These are phyloP conservation scores for Glebionis coronaria DNA, from an alignment of 129 eudicot genomes.

Conservation along the genomic window DNA sequence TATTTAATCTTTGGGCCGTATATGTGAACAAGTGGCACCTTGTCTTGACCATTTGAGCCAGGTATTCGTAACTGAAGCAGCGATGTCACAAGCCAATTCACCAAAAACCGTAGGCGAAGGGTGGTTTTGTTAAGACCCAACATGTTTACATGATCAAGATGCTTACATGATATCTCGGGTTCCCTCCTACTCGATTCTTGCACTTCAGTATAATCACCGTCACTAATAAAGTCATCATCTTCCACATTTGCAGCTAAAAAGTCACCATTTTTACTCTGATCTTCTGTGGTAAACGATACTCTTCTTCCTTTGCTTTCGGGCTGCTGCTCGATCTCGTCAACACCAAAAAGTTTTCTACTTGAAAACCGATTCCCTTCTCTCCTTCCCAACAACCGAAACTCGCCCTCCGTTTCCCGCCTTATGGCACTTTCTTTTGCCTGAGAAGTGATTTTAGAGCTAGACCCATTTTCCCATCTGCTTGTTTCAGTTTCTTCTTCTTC, in stretches of 20 bases:
- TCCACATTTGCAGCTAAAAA: slow-evolving; percentile 44
- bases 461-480: slow-evolving; percentile 49
- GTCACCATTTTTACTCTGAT: slow-evolving; percentile 53
- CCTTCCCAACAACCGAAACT: slow-evolving; percentile 84
- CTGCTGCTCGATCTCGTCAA: slow-evolving; percentile 56
- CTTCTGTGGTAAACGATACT: slow-evolving; percentile 79
- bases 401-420: slow-evolving; percentile 98
- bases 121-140: slow-evolving; percentile 95
- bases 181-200: slow-evolving; percentile 80
- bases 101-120: slow-evolving; percentile 74
- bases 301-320: slow-evolving; percentile 66
- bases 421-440: slow-evolving; percentile 87
- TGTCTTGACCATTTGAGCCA: slow-evolving; percentile 45
- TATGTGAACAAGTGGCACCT: slow-evolving; percentile 67
- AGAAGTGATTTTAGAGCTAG: slow-evolving; percentile 37
- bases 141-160: slow-evolving; percentile 92
- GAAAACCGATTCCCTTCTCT: slow-evolving; percentile 75
- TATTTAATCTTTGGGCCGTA: slow-evolving; percentile 96
- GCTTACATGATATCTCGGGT: slow-evolving; percentile 89
- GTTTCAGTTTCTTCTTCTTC: slow-evolving; percentile 69
- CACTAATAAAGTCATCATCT: slow-evolving; percentile 75
- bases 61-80: slow-evolving; percentile 75
- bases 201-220: slow-evolving; percentile 65
- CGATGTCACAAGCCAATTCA: slow-evolving; percentile 97
- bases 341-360: slow-evolving; percentile 70